Percentiles rank a stretch among this genome's conserved stretches.
These are phyloP conservation scores for Entophlyctis helioformis DNA, from an alignment of 192 early-diverging fungal genomes.

Conservation along the genomic window DNA sequence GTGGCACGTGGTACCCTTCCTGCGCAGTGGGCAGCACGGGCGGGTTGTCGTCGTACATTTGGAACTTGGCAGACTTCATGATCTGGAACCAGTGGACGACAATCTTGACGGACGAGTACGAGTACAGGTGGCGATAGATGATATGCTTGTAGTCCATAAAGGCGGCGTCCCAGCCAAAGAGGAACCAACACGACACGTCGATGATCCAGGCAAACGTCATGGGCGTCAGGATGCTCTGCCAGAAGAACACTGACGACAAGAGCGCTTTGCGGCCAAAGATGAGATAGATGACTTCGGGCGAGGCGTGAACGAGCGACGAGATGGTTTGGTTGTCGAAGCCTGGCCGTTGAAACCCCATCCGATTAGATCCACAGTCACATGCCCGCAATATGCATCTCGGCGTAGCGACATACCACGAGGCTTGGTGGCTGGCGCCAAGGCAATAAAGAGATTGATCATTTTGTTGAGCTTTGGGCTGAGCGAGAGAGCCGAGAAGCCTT, in stretches of 20 bases:
- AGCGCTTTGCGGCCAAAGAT: conserved; percentile 78
- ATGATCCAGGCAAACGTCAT: conserved; percentile 62
- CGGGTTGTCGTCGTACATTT: conserved; percentile 88
- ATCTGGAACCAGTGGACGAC: conserved; percentile 97
- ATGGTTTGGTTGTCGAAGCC: conserved; percentile 71
- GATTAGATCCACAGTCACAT: too few species aligned
- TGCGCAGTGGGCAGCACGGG: conserved; percentile 34
- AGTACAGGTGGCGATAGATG: conserved; percentile 78
- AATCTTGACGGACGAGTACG: conserved; percentile 76
- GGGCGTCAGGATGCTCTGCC: conserved; percentile 68
- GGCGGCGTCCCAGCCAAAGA: conserved; percentile 80
- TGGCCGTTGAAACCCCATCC: conserved; percentile 2
- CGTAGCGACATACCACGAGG: conserved; percentile 29
- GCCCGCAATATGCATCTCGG: background rate
- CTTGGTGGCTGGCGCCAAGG: conserved; percentile 81
- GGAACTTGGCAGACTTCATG: conserved; percentile 69
- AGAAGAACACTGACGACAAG: conserved; percentile 67
- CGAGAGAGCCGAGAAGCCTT: conserved; percentile 78
- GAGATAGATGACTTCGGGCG: conserved; percentile 77
- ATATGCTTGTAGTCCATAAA: conserved; percentile 62
- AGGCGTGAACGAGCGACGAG: conserved; percentile 70
- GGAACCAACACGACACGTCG: conserved; percentile 53
- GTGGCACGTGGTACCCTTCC: conserved; percentile 50
- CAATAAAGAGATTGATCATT: conserved; percentile 80
- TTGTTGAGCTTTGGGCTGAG: conserved; percentile 67